phyloP scores from a whole-genome alignment of 805 yeast species.

The Candida rishiriensis region DNA sequence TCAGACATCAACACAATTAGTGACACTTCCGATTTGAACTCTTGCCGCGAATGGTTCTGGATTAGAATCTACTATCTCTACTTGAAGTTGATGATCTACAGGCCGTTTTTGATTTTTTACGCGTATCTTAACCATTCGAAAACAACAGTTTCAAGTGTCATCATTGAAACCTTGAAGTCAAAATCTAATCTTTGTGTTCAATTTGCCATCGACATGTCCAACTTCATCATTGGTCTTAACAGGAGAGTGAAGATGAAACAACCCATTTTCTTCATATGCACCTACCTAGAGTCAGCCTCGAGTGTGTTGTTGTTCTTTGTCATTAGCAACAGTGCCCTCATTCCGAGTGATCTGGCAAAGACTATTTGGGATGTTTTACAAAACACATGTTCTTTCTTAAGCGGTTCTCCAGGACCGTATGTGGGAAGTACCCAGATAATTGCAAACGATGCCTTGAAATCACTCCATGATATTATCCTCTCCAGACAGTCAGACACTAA shows the following conservation, averaged over 20 bases:
- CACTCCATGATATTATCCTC: conserved; percentile 9
- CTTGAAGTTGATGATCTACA: conserved; percentile 18
- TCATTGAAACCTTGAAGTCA: conserved; percentile 7
- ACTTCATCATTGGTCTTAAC: conserved; percentile 17
- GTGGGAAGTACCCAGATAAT: conserved; percentile 16
- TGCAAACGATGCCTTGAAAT: conserved; percentile 20
- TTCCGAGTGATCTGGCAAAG: conserved; percentile 13
- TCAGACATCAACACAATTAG: conserved; percentile 3
- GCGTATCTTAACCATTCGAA: conserved; percentile 18
- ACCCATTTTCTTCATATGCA: conserved; percentile 20
- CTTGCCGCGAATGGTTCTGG: conserved; percentile 24
- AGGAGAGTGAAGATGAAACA: conserved; percentile 15
- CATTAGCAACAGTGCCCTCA: conserved; percentile 9
- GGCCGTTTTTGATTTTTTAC: conserved; percentile 22
- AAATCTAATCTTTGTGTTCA: conserved; percentile 16
- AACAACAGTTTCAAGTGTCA: conserved; percentile 6
- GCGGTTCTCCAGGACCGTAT: conserved; percentile 19
- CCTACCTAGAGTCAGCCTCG: conserved; percentile 20
- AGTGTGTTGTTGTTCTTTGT: conserved; percentile 18
- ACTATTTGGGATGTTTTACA: conserved; percentile 19
- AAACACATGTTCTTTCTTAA: conserved; percentile 17
- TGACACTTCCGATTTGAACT: conserved; percentile 1
- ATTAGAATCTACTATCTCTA: conserved; percentile 23
- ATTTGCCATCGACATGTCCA: conserved; percentile 16
- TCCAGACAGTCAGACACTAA: neutral